These are phyloP conservation scores for Scleroderma bovista DNA, from an alignment of 768 basidiomycete species.

Conservation along the genomic window DNA sequence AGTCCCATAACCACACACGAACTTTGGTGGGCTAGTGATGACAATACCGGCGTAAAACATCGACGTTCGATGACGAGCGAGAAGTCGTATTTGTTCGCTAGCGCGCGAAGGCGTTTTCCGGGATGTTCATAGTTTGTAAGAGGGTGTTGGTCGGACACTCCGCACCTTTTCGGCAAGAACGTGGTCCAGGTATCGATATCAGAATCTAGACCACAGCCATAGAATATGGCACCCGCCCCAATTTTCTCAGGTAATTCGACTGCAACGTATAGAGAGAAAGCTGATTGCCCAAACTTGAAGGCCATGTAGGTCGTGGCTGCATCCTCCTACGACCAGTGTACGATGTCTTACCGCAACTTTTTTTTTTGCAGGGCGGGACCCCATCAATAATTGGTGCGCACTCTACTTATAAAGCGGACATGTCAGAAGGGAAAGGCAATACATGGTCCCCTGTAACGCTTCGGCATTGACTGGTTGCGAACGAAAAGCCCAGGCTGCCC, in stretches of 20 bases:
- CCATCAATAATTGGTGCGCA: conserved; percentile 67
- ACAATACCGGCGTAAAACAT: conserved; percentile 87
- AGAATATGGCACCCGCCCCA: conserved; percentile 91
- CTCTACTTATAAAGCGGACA: conserved; percentile 96
- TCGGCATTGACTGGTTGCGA: conserved; percentile 62
- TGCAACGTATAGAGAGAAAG: conserved; percentile 93
- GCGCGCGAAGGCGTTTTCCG: conserved; percentile 61
- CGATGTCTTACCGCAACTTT: conserved; percentile 77
- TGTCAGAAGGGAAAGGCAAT: conserved; percentile 80
- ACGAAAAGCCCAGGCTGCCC: conserved; percentile 80
- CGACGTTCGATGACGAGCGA: conserved; percentile 89
- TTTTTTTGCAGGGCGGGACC: conserved; percentile 52
- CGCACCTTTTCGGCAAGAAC: conserved; percentile 54
- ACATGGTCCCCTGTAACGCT: conserved; percentile 82
- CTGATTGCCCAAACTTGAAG: conserved; percentile 34
- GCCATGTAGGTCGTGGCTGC: not conserved
- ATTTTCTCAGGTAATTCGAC: conserved; percentile 92
- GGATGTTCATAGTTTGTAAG: conserved; percentile 75
- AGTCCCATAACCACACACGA: conserved; percentile 91
- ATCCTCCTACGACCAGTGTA: not conserved
- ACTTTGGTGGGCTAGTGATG: conserved; percentile 86
- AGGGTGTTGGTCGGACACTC: conserved; percentile 97
- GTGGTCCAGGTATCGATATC: conserved; percentile 72
- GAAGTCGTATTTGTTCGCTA: conserved; percentile 89
- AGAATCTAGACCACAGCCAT: conserved; percentile 70